Conservation (phyloP, 106 monocot species). For the Acorus calamus region DNA sequence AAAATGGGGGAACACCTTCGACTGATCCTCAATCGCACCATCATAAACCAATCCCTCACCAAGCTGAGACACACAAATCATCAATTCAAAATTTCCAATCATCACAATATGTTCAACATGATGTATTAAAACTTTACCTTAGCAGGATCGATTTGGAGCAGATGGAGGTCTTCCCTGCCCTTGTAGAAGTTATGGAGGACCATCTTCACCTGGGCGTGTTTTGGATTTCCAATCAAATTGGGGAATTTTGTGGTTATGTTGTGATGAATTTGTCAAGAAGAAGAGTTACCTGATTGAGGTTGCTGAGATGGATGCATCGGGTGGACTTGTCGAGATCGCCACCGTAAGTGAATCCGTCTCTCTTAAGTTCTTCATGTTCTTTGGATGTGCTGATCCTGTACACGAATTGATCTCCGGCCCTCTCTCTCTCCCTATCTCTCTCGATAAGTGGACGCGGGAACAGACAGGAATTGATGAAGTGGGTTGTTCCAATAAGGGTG, state of each 20-base stretch:
- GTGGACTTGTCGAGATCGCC: conserved; percentile 58
- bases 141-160: conserved; percentile 46
- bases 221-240: neutral
- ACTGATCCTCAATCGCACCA: conserved; percentile 29
- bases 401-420: conserved; percentile 28
- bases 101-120: neutral
- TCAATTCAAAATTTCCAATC: neutral
- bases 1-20: conserved; percentile 71
- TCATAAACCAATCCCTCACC: conserved; percentile 74
- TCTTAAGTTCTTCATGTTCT: conserved; percentile 74
- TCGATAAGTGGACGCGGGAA: neutral
- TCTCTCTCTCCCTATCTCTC: neutral
- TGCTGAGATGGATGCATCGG: conserved; percentile 72
- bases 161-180: conserved; percentile 54
- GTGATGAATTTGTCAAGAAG: neutral
- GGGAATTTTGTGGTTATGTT: neutral
- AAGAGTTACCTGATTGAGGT: conserved; percentile 45
- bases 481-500: no score
- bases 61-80: conserved; percentile 25
- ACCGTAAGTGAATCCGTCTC: conserved; percentile 39
- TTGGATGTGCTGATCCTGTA: conserved; percentile 62
- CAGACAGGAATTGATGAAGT: no score
- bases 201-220: conserved; percentile 55
- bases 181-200: conserved; percentile 42
- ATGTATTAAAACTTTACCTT: conserved; percentile 34